Base-by-base conservation (phyloP, 495 filamentous ascomycete species). In the Penicillium psychrofluorescens region DNA sequence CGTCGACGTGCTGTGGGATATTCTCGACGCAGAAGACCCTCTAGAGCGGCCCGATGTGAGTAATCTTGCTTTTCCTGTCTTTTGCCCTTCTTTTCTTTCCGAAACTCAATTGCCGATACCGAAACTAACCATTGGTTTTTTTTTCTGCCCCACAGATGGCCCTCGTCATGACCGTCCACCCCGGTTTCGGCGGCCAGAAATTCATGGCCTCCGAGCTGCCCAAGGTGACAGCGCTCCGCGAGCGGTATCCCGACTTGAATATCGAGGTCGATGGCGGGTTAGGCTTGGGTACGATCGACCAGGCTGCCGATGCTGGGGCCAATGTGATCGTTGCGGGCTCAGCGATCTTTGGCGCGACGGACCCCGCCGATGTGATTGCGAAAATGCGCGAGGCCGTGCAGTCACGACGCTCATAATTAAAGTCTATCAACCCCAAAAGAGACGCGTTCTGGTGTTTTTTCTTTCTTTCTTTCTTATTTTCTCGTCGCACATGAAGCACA, bases 271-370 rank as follows among this genome's bases (percentile, higher is more conserved):
- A 98, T 63, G 92, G 92, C 34, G 92, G 92, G 7, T 58, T 98
- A 30, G 88, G 88, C 2, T 75, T 86, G 37, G 82, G 83, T 40
- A 98, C 94, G 2, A 89, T 98, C 54, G 91, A 94, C 57, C 83
- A 88, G 62, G 94, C 91, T 5, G 94, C 94, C 0, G 90, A 95
- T 41, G 92, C 92, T 0, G 92, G 92, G 10, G 92, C 92, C 31
- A 98, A 97, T 56, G 92, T 98, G 40, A 98, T 98, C 56, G 92
- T 98, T 30, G 94, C 92, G 7, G 92, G 92, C n/a, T 92, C 86
- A 50, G 94, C 92, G 4, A 85, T 98, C 34, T 98, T 97, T 65
- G 91, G 91, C 10, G 94, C 94, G 11, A 71, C 85, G 58, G 85
- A 94, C 53, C 91, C 92, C 0, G 79, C 71, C 13, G 85, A 88